Evolutionary conservation across 805 yeast genomes (phyloP).

Genomic region (Lipomyces mesembrius): DNA sequence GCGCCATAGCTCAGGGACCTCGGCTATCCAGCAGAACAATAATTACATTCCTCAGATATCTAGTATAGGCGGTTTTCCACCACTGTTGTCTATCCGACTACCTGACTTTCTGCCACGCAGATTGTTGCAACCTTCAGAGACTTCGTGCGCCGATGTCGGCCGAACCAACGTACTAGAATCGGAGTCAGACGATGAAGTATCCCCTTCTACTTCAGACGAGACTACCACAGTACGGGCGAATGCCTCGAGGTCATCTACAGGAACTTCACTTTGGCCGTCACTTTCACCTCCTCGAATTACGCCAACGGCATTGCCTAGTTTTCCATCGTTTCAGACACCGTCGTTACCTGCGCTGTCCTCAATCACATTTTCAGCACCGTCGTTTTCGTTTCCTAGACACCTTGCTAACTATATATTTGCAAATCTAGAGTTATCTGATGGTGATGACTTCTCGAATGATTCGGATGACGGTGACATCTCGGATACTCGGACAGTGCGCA

Average conservation of each 20-base stretch:
- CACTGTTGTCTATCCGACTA: conserved; percentile 24
- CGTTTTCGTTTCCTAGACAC: conserved; percentile 30
- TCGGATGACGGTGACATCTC: conserved; percentile 2
- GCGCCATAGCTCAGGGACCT: background rate
- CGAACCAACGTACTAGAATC: background rate
- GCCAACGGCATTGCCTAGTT: conserved; percentile 1
- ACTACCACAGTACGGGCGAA: background rate
- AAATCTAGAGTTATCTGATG: conserved; percentile 9
- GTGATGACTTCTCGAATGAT: conserved; percentile 3
- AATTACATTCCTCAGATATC: conserved; percentile 33
- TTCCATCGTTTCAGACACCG: conserved; percentile 11
- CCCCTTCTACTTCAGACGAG: background rate
- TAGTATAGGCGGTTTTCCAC: conserved; percentile 32
- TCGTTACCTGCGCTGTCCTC: conserved; percentile 16
- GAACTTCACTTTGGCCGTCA: background rate
- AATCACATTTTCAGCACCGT: conserved; percentile 10
- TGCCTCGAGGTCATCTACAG: background rate
- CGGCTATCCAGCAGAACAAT: conserved; percentile 1
- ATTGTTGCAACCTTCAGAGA: conserved; percentile 11
- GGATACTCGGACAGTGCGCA: conserved; percentile 8
- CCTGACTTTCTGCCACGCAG: conserved; percentile 32
- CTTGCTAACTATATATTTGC: conserved; percentile 32
- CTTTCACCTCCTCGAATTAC: conserved; percentile 5
- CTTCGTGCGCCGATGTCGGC: conserved; percentile 1
- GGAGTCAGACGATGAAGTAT: background rate